Percentiles rank a stretch among this genome's conserved stretches.
Evolutionary conservation across 345 rosid species (phyloP).

Genomic region (Eucalyptus curtisii): DNA sequence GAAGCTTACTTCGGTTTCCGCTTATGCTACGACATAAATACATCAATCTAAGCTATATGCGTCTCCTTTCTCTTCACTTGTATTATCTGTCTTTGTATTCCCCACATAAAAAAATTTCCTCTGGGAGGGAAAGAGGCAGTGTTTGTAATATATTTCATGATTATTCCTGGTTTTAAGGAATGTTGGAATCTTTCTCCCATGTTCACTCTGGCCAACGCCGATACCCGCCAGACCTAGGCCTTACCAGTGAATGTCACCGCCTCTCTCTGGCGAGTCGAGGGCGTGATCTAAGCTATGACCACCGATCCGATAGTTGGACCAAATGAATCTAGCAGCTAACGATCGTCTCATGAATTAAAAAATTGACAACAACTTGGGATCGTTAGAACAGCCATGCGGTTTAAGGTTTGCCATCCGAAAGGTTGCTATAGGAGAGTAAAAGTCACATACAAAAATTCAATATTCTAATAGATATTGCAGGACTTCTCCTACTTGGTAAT

Average conservation of each 20-base stretch:
- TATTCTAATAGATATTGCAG: neutral
- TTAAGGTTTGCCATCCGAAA: neutral
- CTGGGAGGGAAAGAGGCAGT: neutral
- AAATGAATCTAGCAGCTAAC: neutral
- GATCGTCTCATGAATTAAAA: neutral
- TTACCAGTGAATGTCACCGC: neutral
- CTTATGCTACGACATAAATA: neutral
- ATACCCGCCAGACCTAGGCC: neutral
- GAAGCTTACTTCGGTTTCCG: neutral
- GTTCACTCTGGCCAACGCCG: neutral
- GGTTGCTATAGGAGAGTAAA: neutral
- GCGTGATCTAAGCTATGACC: neutral
- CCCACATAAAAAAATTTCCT: neutral
- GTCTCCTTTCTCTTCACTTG: neutral
- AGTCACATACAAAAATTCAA: neutral
- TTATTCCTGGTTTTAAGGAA: neutral
- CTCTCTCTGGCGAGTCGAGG: neutral
- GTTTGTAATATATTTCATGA: neutral
- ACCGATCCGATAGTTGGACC: neutral
- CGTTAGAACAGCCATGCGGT: neutral
- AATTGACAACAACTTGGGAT: neutral
- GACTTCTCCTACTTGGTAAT: neutral
- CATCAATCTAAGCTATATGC: neutral
- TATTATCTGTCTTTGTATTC: neutral
- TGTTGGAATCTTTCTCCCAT: no score